phyloP scores from a whole-genome alignment of 2,329 filamentous ascomycete genomes.

The Colletotrichum horii region DNA sequence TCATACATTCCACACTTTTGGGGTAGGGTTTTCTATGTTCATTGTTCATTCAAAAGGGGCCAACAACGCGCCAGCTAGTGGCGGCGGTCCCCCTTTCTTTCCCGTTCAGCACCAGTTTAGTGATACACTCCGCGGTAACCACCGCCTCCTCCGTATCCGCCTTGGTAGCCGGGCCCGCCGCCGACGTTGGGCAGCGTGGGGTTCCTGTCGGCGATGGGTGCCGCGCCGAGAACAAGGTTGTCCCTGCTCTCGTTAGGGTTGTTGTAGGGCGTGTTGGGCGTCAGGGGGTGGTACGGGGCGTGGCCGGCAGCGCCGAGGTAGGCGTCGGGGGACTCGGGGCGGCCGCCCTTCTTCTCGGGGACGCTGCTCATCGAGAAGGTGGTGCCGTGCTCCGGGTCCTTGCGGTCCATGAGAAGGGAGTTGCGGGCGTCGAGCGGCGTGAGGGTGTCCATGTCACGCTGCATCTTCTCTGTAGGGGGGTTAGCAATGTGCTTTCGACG shows the following conservation, averaged over 20 bases:
- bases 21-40: conserved; percentile 3
- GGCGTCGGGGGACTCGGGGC: conserved; percentile 37
- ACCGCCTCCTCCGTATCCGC: conserved; percentile 12
- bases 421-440: conserved; percentile 88
- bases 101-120: neutral
- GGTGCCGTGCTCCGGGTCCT: conserved; percentile 35
- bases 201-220: conserved; percentile 39
- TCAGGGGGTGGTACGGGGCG: conserved; percentile 40
- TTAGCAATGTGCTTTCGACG: conserved; percentile 29
- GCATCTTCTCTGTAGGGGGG: conserved; percentile 68
- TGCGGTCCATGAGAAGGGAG: conserved; percentile 75
- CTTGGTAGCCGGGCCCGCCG: neutral
- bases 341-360: conserved; percentile 32
- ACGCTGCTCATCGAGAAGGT: conserved; percentile 46
- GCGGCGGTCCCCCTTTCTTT: neutral
- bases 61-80: neutral
- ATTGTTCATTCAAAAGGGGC: conserved; percentile 3
- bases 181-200: conserved; percentile 36
- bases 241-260: conserved; percentile 37
- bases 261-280: conserved; percentile 33
- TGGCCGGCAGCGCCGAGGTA: conserved; percentile 27
- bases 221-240: conserved; percentile 43
- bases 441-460: conserved; percentile 79
- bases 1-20: conserved; percentile 18
- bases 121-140: conserved; percentile 21